Base-by-base conservation (phyloP, 345 rosid genomes). In the Sonneratia caseolaris region DNA sequence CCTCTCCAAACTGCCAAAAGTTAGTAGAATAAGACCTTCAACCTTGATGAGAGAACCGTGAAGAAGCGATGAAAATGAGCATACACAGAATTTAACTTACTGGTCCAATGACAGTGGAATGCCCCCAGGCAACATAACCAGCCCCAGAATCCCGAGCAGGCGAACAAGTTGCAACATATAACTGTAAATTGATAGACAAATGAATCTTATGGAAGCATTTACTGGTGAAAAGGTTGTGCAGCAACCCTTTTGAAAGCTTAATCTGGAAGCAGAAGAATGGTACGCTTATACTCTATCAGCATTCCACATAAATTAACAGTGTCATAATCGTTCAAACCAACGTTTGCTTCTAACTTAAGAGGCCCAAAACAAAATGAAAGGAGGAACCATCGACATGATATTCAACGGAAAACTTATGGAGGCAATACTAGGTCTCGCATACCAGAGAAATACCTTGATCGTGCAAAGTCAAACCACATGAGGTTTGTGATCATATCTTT, bases 71-170 rank as follows among this genome's bases (percentile, higher is more conserved):
- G 70, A 32, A 57, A 47, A 62, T 9, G 49, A n/a, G 16, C 66
- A 42, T 61, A n/a, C 4, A 61, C 24, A 7, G 10, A 22, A 40
- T 11, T 9, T 69, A 37, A 82, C 96, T 88, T 75, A 90, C 92
- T 4, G 92, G 96, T 81, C 92, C 99, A 24, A 92, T 84, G 51
- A 92, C 90, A 66, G 97, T 92, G 59, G 99, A 95, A 78, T 95
- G 99, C 14, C 99, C 99, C 99, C 99, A 95, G 53, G 98, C 94
- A 68, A 90, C 86, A 77, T 90, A 95, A 72, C 91, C 79, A 51
- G 88, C 90, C 74, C 82, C 85, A 45, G 77, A 79, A 79, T 89
- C 96, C 79, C 97, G 81, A 66, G 99, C 97, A 68, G 97, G 99
- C 19, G 97, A 90, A 73, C 97, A 95, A 42, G 99, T 95, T 57